Percentiles rank a stretch among this genome's conserved stretches.
phyloP scores from a whole-genome alignment of 2,329 filamentous ascomycete species.

The Colletotrichum sp. region DNA sequence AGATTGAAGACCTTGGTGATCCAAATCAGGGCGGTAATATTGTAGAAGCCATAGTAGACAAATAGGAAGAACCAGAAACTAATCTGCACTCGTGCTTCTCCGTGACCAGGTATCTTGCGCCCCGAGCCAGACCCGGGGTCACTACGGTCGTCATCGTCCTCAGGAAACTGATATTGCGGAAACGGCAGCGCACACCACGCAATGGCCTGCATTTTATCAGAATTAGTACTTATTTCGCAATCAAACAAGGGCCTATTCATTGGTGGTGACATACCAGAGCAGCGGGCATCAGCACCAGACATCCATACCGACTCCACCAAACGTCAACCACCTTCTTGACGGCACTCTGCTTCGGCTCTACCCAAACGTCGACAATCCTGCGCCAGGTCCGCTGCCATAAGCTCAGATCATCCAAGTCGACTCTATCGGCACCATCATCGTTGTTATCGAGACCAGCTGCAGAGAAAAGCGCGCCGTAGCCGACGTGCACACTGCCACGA shows the following conservation, averaged over 20 bases:
- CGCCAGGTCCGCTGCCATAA: constrained; percentile 38
- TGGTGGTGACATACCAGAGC: constrained; percentile 51
- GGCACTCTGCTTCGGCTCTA: constrained; percentile 63
- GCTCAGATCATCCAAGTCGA: constrained; percentile 35
- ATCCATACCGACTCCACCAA: constrained; percentile 68
- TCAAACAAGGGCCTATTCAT: not conserved
- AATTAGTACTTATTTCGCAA: constrained; percentile 18
- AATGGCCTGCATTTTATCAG: constrained; percentile 51
- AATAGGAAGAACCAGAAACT: constrained; percentile 77
- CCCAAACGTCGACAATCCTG: constrained; percentile 58
- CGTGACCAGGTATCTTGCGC: constrained; percentile 63
- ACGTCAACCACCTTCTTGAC: constrained; percentile 63
- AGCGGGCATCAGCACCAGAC: constrained; percentile 67
- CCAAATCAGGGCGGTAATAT: constrained; percentile 70
- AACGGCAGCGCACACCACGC: constrained; percentile 71
- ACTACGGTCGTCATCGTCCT: constrained; percentile 39
- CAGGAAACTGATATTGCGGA: constrained; percentile 62
- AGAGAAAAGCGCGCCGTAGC: constrained; percentile 57
- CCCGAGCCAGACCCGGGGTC: constrained; percentile 29
- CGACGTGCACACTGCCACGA: constrained; percentile 60
- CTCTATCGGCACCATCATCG: constrained; percentile 33
- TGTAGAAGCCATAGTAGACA: constrained; percentile 74
- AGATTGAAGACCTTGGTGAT: constrained; percentile 76
- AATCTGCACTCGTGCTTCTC: constrained; percentile 65
- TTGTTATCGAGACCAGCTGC: constrained; percentile 43